Evolutionary conservation across 345 rosid species (phyloP).

Genomic region (Camelina hispida): DNA sequence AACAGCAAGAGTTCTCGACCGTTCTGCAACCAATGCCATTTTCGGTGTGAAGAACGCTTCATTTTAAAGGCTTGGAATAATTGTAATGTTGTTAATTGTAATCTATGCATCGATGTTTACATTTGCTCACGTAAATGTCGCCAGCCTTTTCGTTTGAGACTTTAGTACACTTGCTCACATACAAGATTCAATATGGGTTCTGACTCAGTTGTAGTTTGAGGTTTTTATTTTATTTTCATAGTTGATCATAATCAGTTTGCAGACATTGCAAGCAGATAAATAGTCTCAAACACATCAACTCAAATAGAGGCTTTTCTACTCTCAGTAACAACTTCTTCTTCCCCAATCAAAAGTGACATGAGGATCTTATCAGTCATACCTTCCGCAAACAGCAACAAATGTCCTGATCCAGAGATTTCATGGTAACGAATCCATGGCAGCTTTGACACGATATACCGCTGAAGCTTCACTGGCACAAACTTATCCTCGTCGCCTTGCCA

Average conservation of each 20-base stretch:
- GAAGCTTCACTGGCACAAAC: conserved; percentile 55
- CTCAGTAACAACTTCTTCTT: neutral
- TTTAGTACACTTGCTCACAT: neutral
- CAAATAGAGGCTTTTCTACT: conserved; percentile 21
- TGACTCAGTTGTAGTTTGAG: neutral
- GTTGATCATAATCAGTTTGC: neutral
- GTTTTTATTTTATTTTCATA: too few species aligned
- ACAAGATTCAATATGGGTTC: neutral
- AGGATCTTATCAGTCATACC: conserved; percentile 58
- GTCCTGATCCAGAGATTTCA: conserved; percentile 66
- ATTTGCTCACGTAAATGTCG: neutral
- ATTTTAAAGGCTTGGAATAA: conserved; percentile 4
- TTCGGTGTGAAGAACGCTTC: neutral
- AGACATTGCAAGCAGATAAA: neutral
- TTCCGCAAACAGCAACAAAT: conserved; percentile 49
- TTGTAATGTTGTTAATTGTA: conserved; percentile 1
- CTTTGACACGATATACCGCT: conserved; percentile 49
- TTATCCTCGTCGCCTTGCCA: conserved; percentile 86
- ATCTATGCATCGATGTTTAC: neutral
- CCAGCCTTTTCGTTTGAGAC: neutral
- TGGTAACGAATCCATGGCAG: conserved; percentile 68
- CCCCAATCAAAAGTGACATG: conserved; percentile 49
- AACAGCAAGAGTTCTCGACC: neutral
- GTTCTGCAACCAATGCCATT: neutral
- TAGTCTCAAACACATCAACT: neutral